Evolutionary conservation across 345 rosid species (phyloP).

Genomic region (Nephelium lappaceum): DNA sequence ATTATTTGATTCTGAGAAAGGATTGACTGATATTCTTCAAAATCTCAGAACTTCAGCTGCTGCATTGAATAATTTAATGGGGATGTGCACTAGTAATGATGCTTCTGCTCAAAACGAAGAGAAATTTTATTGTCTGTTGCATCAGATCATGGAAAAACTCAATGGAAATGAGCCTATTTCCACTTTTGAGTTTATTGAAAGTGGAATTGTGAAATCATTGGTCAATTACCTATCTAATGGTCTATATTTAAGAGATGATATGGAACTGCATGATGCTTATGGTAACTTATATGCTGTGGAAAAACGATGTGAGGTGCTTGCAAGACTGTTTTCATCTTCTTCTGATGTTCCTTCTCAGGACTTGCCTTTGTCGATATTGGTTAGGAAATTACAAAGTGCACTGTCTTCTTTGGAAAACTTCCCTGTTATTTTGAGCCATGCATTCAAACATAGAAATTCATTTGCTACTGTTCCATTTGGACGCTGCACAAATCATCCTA

Average conservation of each 20-base stretch:
- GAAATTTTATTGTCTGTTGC: conserved; percentile 49
- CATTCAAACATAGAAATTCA: conserved; percentile 58
- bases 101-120: conserved; percentile 49
- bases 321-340: conserved; percentile 54
- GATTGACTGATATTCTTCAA: conserved; percentile 80
- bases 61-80: conserved; percentile 58
- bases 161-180: conserved; percentile 82
- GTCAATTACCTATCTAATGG: conserved; percentile 71
- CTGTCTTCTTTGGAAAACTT: conserved; percentile 81
- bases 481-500: conserved; percentile 53
- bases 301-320: conserved; percentile 70
- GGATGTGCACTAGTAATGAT: conserved; percentile 30
- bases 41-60: conserved; percentile 62
- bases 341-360: conserved; percentile 43
- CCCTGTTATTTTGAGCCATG: conserved; percentile 63
- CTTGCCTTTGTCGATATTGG: conserved; percentile 52
- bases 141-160: conserved; percentile 62
- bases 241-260: conserved; percentile 41
- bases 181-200: conserved; percentile 87
- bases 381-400: conserved; percentile 77
- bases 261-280: conserved; percentile 32
- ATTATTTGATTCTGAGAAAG: conserved; percentile 59
- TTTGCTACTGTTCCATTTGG: conserved; percentile 71
- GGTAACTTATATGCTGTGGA: conserved; percentile 42
- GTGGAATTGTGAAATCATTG: conserved; percentile 80